Evolutionary conservation across 129 eudicot genomes (phyloP), one percentile per base, ranked within the genome.

Genomic region (Flaveria brownii): DNA sequence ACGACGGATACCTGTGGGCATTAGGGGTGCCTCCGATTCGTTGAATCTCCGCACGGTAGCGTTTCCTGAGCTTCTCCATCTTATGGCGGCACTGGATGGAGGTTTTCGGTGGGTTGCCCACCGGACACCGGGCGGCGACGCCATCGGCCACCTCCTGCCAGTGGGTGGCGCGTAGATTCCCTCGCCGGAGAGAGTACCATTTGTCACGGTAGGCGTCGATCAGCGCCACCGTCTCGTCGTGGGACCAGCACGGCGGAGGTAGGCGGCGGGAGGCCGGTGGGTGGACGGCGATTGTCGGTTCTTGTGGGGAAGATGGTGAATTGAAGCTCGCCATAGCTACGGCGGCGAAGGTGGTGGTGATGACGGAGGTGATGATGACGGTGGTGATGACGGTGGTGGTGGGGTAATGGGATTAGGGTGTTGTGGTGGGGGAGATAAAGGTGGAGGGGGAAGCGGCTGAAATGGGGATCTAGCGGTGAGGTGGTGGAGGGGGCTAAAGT

Each of bases 171-270:
- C 96, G 87, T 47, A 94, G 89, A 75, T 94, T 94, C 1, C 98
- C 93, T 46, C 97, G 85, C 62, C 90, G 88, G 68, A 93, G 90
- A 4, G 97, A 88, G 64, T 91, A 94, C 99, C 99, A 94, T 56
- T 94, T 94, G 1, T 91, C 97, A 8, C 86, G 82, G 74, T 94
- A 94, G n/a, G 84, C 85, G 5, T 84, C 85, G 75, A 94, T 88
- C 1, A 94, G 81, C 4, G 99, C 94, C 2, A 86, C 78, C 4
- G 97, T 94, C 69, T 94, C 97, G 1, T 89, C 96, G 67, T 84
- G 87, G 2, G 98, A 85, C 98, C 98, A 94, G 82, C 98, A 94
- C 0, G 97, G 98, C 3, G 93, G 97, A 2, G 98, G 98, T 0
- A 89, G 77, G 18, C 97, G 89, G 73, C 97, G 91, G 70, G 85